Evolutionary conservation across 2,329 filamentous ascomycete species (phyloP), one percentile per base, ranked within the genome.

Genomic region (Sclerotiophoma versabilis): DNA sequence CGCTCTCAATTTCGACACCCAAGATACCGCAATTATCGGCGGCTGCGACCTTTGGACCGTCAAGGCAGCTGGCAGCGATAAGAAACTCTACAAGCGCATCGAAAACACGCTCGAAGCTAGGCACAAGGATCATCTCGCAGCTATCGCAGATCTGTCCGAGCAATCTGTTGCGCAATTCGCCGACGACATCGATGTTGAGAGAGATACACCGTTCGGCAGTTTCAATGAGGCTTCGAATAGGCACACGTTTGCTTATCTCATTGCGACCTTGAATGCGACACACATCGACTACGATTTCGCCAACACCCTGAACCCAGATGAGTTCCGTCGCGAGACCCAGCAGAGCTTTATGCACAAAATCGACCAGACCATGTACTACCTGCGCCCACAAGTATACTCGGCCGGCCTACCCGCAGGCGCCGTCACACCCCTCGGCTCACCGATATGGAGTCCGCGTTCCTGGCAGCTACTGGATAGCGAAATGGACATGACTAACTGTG

Each of bases 221-320:
- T 83, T 99, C 54, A 93, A 90, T 57, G 90, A 97, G 68, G 86
- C 92, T 43, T 91, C 91, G 39, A 95, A 92, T 70, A 90, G 95
- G 30, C 87, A 93, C 63, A 96, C 91, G 0, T 98, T 96, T 76
- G 93, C 95, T 37, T 98, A 98, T 75, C 80, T 99, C 45, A 98
- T 99, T 65, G 95, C 95, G 30, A 98, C 93, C 0, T 81, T 99
- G 29, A 99, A 99, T 71, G 95, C 95, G 5, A 96, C 91, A 54
- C 93, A 99, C 77, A 87, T 91, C 2, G 91, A 99, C 76, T 98
- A 99, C 75, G 95, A 99, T 76, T 99, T 99, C 77, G 96, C 92
- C 2, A 90, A 96, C 70, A 88, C 95, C 27, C 81, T 98, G 54
- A 88, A 93, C 30, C 93, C 95, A 0, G 85, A 88, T 29, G 95